Percentiles rank a stretch among this genome's conserved stretches.
Evolutionary conservation across 2,329 filamentous ascomycete genomes (phyloP).

Genomic region (Penicillium sp.): DNA sequence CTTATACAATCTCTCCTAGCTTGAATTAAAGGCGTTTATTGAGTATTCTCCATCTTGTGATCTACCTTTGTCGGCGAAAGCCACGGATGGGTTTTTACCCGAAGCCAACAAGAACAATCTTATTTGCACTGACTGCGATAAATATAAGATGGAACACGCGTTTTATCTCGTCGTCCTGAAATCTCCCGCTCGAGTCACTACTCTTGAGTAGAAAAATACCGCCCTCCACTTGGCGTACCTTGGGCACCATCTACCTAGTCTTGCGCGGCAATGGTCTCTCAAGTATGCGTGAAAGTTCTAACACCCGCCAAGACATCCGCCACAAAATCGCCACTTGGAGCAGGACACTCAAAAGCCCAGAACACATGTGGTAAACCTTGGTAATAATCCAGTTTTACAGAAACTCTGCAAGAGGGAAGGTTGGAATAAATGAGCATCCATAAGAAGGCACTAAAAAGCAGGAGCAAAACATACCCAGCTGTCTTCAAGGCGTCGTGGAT

Average conservation of each 20-base stretch:
- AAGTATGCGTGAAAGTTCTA: constrained; percentile 5
- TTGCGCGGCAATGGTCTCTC: not conserved
- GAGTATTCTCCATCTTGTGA: too few species aligned
- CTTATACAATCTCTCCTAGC: too few species aligned
- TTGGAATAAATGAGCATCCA: constrained; percentile 4
- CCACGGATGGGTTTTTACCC: too few species aligned
- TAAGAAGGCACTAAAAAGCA: constrained; percentile 6
- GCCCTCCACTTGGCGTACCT: not conserved
- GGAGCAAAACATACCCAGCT: constrained; percentile 9
- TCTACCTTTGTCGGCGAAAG: too few species aligned
- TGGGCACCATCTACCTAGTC: not conserved
- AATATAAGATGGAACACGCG: not conserved
- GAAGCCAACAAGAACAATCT: too few species aligned
- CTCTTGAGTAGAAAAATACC: not conserved
- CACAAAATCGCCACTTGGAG: constrained; percentile 11
- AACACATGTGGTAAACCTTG: constrained; percentile 11
- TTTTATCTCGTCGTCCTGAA: not conserved
- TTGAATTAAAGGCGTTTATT: too few species aligned
- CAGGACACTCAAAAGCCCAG: constrained; percentile 12
- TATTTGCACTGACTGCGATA: not conserved
- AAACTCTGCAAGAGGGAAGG: not conserved
- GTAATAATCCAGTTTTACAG: constrained; percentile 12
- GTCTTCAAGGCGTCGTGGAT: constrained; percentile 9
- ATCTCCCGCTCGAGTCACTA: not conserved
- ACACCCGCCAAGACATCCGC: constrained; percentile 7